A percentile compares a stretch with the other conserved stretches of the same genome.
These are phyloP conservation scores for Vigna unguiculata DNA, from an alignment of 306 rosid species.

Conservation along the genomic window DNA sequence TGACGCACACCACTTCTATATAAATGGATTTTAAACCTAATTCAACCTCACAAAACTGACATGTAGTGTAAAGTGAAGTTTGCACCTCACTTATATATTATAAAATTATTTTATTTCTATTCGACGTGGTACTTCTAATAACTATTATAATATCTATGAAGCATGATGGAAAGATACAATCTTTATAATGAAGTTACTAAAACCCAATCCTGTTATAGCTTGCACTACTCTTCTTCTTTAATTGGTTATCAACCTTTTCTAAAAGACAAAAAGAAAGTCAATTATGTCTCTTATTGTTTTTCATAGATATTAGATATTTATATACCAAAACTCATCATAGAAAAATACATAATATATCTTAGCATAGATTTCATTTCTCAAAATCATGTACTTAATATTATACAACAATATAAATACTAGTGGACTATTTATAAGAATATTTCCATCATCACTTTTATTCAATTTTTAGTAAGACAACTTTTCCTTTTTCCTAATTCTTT, in stretches of 20 bases:
- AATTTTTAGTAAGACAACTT: background rate
- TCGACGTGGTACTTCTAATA: too few species aligned
- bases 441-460: too few species aligned
- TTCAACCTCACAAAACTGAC: too few species aligned
- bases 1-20: background rate
- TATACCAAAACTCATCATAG: background rate
- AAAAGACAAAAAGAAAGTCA: background rate
- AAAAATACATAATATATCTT: background rate
- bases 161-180: background rate
- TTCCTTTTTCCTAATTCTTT: background rate
- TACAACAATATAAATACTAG: too few species aligned
- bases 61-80: too few species aligned
- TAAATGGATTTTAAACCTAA: too few species aligned
- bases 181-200: background rate
- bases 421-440: too few species aligned
- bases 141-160: too few species aligned
- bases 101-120: too few species aligned
- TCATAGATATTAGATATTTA: background rate
- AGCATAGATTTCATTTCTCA: background rate
- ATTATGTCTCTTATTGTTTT: background rate
- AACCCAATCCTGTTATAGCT: constrained; percentile 26
- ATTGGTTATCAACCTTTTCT: background rate
- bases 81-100: too few species aligned
- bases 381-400: background rate
- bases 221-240: background rate